A percentile compares a stretch with the other conserved stretches of the same genome.
Conservation (phyloP, 2,329 filamentous ascomycete genomes). For the Ascomycota sp. region DNA sequence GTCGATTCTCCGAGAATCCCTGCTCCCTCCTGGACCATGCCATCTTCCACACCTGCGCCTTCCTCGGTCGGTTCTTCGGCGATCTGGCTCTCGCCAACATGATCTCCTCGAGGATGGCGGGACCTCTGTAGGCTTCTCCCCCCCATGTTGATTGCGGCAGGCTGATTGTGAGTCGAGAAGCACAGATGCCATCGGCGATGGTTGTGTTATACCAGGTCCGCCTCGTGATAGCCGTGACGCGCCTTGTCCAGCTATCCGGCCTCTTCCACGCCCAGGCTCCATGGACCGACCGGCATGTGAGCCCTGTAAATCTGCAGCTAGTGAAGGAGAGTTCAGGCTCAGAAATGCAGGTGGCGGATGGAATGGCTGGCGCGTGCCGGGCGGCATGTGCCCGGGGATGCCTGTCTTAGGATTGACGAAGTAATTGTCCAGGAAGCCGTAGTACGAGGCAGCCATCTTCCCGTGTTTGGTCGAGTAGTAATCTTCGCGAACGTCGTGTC, state of each 20-base stretch:
- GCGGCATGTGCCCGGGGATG: conserved; percentile 38
- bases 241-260: conserved; percentile 15
- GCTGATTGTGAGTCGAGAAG: conserved; percentile 58
- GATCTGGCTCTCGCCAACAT: conserved; percentile 27
- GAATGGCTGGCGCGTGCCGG: conserved; percentile 34
- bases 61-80: conserved; percentile 33
- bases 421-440: conserved; percentile 88
- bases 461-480: conserved; percentile 92
- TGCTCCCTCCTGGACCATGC: conserved; percentile 28
- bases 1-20: conserved; percentile 34
- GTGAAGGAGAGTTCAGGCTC: conserved; percentile 41
- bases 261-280: conserved; percentile 23
- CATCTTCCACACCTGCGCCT: conserved; percentile 26
- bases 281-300: conserved; percentile 21
- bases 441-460: conserved; percentile 96
- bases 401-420: conserved; percentile 51
- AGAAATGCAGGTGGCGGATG: conserved; percentile 60
- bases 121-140: conserved; percentile 25
- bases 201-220: conserved; percentile 23
- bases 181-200: conserved; percentile 51
- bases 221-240: background rate
- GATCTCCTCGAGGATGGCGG: conserved; percentile 22
- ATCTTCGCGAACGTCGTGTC: conserved; percentile 59
- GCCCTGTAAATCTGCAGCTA: conserved; percentile 32
- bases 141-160: conserved; percentile 22